A percentile compares a stretch with the other conserved stretches of the same genome.
Conservation (phyloP, 1,139 yeast species). For the Debaryomyces psychrophilus region DNA sequence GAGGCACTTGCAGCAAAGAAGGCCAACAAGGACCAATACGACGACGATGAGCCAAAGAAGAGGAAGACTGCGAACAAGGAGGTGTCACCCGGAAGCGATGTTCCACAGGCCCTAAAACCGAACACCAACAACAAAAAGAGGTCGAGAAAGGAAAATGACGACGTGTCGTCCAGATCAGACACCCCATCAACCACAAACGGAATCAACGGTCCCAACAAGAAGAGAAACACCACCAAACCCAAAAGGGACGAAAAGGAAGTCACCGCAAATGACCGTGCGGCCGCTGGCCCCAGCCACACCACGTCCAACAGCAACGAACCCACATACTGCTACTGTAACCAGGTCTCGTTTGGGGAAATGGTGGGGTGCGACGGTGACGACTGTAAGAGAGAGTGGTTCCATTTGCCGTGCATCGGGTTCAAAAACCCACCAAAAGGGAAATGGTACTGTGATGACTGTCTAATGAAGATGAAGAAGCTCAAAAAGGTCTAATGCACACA, state of each 20-base stretch:
- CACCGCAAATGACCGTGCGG: not conserved
- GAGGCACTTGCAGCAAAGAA: slow-evolving; percentile 92
- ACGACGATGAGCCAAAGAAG: slow-evolving; percentile 22
- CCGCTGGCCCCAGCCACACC: slow-evolving; percentile 1
- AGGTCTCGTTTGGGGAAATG: slow-evolving; percentile 97
- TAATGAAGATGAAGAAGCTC: slow-evolving; percentile 40
- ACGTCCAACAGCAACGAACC: slow-evolving; percentile 55
- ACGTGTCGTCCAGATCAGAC: slow-evolving; percentile 18
- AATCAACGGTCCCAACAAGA: slow-evolving; percentile 22
- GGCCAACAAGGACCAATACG: slow-evolving; percentile 50
- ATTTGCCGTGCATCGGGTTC: slow-evolving; percentile 91
- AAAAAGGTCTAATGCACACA: slow-evolving; percentile 18
- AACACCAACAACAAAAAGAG: slow-evolving; percentile 21
- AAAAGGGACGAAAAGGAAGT: slow-evolving; percentile 31
- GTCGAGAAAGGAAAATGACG: slow-evolving; percentile 24
- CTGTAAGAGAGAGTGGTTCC: slow-evolving; percentile 96
- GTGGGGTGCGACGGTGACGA: slow-evolving; percentile 97
- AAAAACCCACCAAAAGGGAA: slow-evolving; percentile 91
- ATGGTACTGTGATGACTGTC: slow-evolving; percentile 96
- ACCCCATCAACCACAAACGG: slow-evolving; percentile 20
- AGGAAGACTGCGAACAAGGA: slow-evolving; percentile 12
- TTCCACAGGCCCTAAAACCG: slow-evolving; percentile 7
- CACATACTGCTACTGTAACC: slow-evolving; percentile 92
- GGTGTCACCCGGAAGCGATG: slow-evolving; percentile 8
- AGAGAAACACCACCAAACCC: slow-evolving; percentile 28